Evolutionary conservation across 2,329 filamentous ascomycete genomes (phyloP), one percentile per base, ranked within the genome.

Genomic region (Epichloe sibirici): DNA sequence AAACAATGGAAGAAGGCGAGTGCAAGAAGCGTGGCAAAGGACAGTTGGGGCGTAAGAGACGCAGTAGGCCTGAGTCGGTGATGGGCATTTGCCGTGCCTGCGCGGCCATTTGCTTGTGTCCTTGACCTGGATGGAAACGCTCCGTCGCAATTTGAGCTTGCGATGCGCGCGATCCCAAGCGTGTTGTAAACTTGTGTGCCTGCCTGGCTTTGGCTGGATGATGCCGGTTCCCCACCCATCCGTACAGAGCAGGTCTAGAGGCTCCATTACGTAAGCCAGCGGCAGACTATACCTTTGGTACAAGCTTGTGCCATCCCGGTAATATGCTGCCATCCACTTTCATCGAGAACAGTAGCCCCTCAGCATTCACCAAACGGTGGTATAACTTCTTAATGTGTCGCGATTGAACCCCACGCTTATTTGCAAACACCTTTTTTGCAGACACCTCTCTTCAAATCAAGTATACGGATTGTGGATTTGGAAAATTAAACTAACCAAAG

Each of bases 91-190:
- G 42, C 15, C 51, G 48, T 37, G 54, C 51, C 54, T 51, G 54
- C 48, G 50, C 52, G 47, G 52, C 56, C 56, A 57, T 57, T 48
- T 56, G 54, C 44, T 53, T 5, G 39, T 42, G 43, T 42, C 34
- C 12, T 44, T 49, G 12, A 23, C n/a, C 23, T 45, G 21, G 40
- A 39, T 13, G 53, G 42, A 38, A n/a, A 51, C 40, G 42, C 44
- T 48, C 15, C 23, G 46, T 48, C 46, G 28, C 46, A 45, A 39
- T 48, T 42, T 45, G 45, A 49, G 34, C 15, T 48, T 45, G 53
- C 31, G 35, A 52, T 51, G 55, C 52, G 51, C 50, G 53, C 51
- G 51, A 45, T 52, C 40, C 34, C 39, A 48, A 28, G 43, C 45
- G 51, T 43, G 45, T 45, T 35, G 45, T 38, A 23, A 21, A 21